phyloP scores from a whole-genome alignment of 1,139 yeast species.

The Nadsonia starkeyi-henricii region DNA sequence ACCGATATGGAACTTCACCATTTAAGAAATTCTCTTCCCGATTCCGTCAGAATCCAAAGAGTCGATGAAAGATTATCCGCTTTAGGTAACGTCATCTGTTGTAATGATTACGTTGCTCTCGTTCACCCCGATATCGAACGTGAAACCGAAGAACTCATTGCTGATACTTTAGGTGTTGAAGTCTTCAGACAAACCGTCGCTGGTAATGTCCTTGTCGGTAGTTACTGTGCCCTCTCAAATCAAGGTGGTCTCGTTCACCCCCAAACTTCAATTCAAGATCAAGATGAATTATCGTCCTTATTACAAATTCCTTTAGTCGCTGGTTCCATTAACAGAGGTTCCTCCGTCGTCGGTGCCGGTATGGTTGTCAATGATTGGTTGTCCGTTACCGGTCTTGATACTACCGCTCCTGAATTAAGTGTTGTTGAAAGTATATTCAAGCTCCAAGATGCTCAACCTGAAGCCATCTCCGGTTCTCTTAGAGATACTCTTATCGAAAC shows the following conservation, averaged over 20 bases:
- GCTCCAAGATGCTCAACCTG: slow-evolving; percentile 27
- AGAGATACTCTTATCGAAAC: slow-evolving; percentile 28
- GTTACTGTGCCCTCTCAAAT: slow-evolving; percentile 86
- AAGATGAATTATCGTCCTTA: slow-evolving; percentile 90
- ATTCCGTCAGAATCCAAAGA: slow-evolving; percentile 86
- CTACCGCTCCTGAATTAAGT: slow-evolving; percentile 96
- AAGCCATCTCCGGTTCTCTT: slow-evolving; percentile 7
- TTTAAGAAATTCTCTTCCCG: slow-evolving; percentile 94
- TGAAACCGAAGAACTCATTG: slow-evolving; percentile 96
- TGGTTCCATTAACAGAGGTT: slow-evolving; percentile 97
- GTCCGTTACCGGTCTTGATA: slow-evolving; percentile 92
- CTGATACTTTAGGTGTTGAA: slow-evolving; percentile 98
- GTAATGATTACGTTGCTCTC: slow-evolving; percentile 96
- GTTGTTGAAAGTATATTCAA: slow-evolving; percentile 89
- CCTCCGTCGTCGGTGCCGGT: slow-evolving; percentile 96
- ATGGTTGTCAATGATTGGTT: slow-evolving; percentile 98
- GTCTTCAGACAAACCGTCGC: slow-evolving; percentile 98
- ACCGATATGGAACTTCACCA: slow-evolving; percentile 99
- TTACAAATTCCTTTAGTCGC: slow-evolving; percentile 97
- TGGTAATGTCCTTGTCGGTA: slow-evolving; percentile 93
- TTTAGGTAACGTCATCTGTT: slow-evolving; percentile 92
- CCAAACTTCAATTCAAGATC: slow-evolving; percentile 92
- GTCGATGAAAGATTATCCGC: slow-evolving; percentile 97
- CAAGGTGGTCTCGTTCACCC: slow-evolving; percentile 99
- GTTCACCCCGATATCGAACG: slow-evolving; percentile 99